These are phyloP conservation scores for Helminthosporium solani DNA, from an alignment of 2,329 filamentous ascomycete species.

Conservation along the genomic window DNA sequence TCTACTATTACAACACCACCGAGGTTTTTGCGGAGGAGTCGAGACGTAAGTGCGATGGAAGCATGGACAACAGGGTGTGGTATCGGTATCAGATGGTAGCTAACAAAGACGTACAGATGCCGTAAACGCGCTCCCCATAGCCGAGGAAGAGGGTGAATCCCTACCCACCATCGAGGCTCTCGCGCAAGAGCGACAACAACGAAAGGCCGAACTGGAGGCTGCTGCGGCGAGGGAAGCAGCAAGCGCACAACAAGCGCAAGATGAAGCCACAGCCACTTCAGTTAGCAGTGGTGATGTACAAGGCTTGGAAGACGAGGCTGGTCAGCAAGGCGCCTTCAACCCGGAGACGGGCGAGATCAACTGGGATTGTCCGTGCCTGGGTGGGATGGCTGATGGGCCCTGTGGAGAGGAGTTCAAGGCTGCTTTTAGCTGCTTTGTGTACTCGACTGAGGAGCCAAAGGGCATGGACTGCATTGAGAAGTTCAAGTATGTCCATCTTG, in stretches of 20 bases:
- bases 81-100: slow-evolving; percentile 8
- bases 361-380: slow-evolving; percentile 97
- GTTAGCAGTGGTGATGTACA: slow-evolving; percentile 44
- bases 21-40: slow-evolving; percentile 82
- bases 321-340: slow-evolving; percentile 90
- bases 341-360: slow-evolving; percentile 99
- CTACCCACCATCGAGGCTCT: slow-evolving; percentile 49
- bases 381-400: slow-evolving; percentile 94
- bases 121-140: slow-evolving; percentile 40
- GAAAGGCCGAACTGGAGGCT: slow-evolving; percentile 36
- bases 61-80: neutral
- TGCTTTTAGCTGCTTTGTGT: slow-evolving; percentile 98
- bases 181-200: slow-evolving; percentile 44
- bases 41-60: slow-evolving; percentile 57
- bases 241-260: slow-evolving; percentile 8
- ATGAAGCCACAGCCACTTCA: slow-evolving; percentile 22
- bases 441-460: slow-evolving; percentile 90
- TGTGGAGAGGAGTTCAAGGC: slow-evolving; percentile 94
- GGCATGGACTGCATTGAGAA: slow-evolving; percentile 97
- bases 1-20: slow-evolving; percentile 96
- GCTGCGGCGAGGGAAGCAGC: slow-evolving; percentile 18
- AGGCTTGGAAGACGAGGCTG: slow-evolving; percentile 76
- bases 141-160: slow-evolving; percentile 44
- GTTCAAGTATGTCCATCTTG: slow-evolving; percentile 71
- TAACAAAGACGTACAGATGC: slow-evolving; percentile 19